Conservation (phyloP, 305 asterid species). For the Fraxinus baroniana region DNA sequence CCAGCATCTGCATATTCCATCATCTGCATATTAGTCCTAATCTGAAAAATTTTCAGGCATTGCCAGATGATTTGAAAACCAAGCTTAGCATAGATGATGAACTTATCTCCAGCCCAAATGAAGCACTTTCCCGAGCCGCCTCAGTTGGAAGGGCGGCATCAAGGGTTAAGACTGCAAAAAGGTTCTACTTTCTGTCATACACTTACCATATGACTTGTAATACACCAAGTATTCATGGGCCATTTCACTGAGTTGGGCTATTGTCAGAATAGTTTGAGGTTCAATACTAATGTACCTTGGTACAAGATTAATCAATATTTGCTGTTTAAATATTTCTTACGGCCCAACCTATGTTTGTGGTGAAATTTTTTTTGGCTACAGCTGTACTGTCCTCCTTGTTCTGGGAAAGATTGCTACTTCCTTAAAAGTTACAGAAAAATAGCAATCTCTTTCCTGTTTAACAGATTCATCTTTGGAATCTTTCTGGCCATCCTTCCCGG, state of each 20-base stretch:
- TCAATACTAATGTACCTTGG: not conserved
- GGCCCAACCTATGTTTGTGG: not conserved
- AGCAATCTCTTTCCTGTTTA: not conserved
- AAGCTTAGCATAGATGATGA: slow-evolving; percentile 95
- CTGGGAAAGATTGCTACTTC: slow-evolving; percentile 1
- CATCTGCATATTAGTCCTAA: slow-evolving; percentile 28
- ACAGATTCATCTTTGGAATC: not conserved
- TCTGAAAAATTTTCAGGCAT: slow-evolving; percentile 52
- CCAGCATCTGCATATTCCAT: slow-evolving; percentile 14
- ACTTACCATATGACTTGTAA: not conserved
- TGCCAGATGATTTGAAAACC: slow-evolving; percentile 91
- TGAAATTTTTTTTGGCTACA: not conserved
- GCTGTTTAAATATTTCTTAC: not conserved
- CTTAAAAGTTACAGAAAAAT: not conserved
- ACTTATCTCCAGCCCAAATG: slow-evolving; percentile 75
- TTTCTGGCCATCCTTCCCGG: not conserved
- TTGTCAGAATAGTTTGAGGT: not conserved
- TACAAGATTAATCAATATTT: not conserved
- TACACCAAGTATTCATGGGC: not conserved
- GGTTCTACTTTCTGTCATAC: slow-evolving; percentile 37
- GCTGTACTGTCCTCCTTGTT: not conserved
- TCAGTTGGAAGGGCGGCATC: slow-evolving; percentile 62
- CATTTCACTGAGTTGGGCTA: not conserved
- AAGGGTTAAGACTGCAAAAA: slow-evolving; percentile 56
- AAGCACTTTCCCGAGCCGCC: slow-evolving; percentile 78